These are phyloP conservation scores for Echium plantagineum DNA, from an alignment of 257 asterid genomes.

Conservation along the genomic window DNA sequence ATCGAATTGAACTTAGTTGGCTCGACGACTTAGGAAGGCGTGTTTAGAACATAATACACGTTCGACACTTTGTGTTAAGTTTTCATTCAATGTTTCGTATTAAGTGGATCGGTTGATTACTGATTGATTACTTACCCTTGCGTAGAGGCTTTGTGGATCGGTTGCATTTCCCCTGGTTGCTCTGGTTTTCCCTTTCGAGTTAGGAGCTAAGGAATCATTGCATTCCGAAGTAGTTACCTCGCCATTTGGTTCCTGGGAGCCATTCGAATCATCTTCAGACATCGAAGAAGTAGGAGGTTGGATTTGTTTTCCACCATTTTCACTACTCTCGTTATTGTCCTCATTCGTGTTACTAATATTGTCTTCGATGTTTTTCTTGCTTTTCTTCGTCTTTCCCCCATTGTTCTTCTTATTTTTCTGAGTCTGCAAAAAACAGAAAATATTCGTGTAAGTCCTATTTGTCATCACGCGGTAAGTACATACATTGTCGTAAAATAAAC, in stretches of 20 bases:
- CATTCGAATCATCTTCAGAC: slow-evolving; percentile 43
- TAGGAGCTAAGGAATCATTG: slow-evolving; percentile 16
- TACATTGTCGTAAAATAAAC: not conserved
- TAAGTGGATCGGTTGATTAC: too few species aligned
- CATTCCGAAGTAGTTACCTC: slow-evolving; percentile 20
- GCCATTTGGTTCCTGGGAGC: slow-evolving; percentile 35
- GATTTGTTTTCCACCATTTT: slow-evolving; percentile 18
- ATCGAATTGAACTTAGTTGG: too few species aligned
- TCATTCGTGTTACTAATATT: slow-evolving; percentile 7
- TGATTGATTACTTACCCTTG: slow-evolving; percentile 35
- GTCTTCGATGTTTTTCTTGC: slow-evolving; percentile 22
- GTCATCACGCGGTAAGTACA: too few species aligned
- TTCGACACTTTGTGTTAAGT: too few species aligned
- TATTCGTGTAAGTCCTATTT: too few species aligned
- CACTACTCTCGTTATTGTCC: slow-evolving; percentile 26
- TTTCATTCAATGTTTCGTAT: too few species aligned
- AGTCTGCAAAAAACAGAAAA: not conserved
- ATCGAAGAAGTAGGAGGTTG: slow-evolving; percentile 33
- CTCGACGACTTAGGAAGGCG: too few species aligned
- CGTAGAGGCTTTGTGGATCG: slow-evolving; percentile 88
- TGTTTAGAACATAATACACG: too few species aligned
- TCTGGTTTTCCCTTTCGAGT: slow-evolving; percentile 41
- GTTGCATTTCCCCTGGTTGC: slow-evolving; percentile 64
- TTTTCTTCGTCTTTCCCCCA: slow-evolving; percentile 30
- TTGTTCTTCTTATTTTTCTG: slow-evolving; percentile 20